Percentiles rank a stretch among this genome's conserved stretches.
Evolutionary conservation across 2,329 filamentous ascomycete genomes (phyloP).

Genomic region (Lecanoromycetidae sp.): DNA sequence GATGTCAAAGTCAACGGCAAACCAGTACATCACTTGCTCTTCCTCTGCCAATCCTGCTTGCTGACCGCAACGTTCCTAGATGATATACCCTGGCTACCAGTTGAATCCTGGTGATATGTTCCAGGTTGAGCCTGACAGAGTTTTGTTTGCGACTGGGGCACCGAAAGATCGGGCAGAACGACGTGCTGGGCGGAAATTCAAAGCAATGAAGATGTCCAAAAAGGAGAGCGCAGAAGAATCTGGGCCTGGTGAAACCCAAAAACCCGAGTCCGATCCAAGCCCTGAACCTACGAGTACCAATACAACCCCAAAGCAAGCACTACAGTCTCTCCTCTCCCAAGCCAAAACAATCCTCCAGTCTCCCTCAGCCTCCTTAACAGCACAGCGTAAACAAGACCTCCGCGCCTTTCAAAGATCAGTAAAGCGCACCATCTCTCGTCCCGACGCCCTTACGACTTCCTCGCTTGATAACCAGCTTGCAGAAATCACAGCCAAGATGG

Average conservation of each 20-base stretch:
- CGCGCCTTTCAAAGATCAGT: conserved; percentile 58
- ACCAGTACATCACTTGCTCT: conserved; percentile 52
- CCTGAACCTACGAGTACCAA: conserved; percentile 27
- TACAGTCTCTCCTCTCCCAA: conserved; percentile 43
- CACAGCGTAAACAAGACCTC: conserved; percentile 62
- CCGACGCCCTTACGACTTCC: conserved; percentile 34
- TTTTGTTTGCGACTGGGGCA: conserved; percentile 75
- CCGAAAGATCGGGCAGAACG: conserved; percentile 44
- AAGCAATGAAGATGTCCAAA: conserved; percentile 13
- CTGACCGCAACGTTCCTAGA: conserved; percentile 41
- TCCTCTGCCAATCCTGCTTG: not conserved
- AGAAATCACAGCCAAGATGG: conserved; percentile 38
- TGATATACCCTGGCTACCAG: conserved; percentile 82
- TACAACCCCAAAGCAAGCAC: conserved; percentile 31
- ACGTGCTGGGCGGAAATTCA: conserved; percentile 26
- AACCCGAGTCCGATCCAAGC: conserved; percentile 23
- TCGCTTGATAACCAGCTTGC: conserved; percentile 45
- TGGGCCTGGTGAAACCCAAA: conserved; percentile 12
- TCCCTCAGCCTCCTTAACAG: conserved; percentile 43
- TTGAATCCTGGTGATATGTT: conserved; percentile 98
- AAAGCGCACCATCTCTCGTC: conserved; percentile 49
- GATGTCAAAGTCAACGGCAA: conserved; percentile 93
- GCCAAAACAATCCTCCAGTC: conserved; percentile 49
- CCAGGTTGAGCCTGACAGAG: conserved; percentile 79
- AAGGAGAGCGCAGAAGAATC: conserved; percentile 8